Evolutionary conservation across 2,329 filamentous ascomycete genomes (phyloP).

Genomic region (Ilyonectria destructans): DNA sequence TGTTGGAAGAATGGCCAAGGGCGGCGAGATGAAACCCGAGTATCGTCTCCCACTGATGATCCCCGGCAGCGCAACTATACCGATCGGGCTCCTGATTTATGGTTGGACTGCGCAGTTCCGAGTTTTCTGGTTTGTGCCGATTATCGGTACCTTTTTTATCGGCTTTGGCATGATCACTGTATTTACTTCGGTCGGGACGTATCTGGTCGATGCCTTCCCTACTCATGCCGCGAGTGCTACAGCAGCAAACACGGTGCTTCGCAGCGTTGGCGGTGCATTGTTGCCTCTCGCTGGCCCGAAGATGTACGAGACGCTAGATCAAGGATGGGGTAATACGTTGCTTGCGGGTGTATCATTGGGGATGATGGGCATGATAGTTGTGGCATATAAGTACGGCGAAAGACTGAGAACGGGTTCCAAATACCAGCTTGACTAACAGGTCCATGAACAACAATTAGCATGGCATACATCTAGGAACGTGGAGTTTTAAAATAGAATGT

Average conservation of each 20-base stretch:
- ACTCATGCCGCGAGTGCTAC: slow-evolving; percentile 38
- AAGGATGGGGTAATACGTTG: slow-evolving; percentile 38
- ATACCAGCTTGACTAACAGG: slow-evolving; percentile 5
- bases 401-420: slow-evolving; percentile 27
- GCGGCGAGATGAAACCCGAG: slow-evolving; percentile 38
- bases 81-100: slow-evolving; percentile 46
- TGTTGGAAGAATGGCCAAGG: slow-evolving; percentile 26
- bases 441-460: too few species aligned
- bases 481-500: too few species aligned
- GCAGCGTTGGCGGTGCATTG: slow-evolving; percentile 31
- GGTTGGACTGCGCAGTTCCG: slow-evolving; percentile 57
- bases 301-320: slow-evolving; percentile 36
- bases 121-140: slow-evolving; percentile 69
- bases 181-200: slow-evolving; percentile 64
- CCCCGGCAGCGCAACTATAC: slow-evolving; percentile 33
- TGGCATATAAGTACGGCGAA: slow-evolving; percentile 32
- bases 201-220: slow-evolving; percentile 43
- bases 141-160: slow-evolving; percentile 59
- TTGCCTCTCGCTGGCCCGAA: slow-evolving; percentile 35
- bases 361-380: slow-evolving; percentile 35
- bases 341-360: slow-evolving; percentile 28
- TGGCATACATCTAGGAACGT: too few species aligned
- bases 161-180: slow-evolving; percentile 57
- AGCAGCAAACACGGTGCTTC: slow-evolving; percentile 38
- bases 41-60: slow-evolving; percentile 43